Percentiles rank a stretch among this genome's conserved stretches.
phyloP scores from a whole-genome alignment of 371 early-diverging fungal species.

The Chytridiales sp. region DNA sequence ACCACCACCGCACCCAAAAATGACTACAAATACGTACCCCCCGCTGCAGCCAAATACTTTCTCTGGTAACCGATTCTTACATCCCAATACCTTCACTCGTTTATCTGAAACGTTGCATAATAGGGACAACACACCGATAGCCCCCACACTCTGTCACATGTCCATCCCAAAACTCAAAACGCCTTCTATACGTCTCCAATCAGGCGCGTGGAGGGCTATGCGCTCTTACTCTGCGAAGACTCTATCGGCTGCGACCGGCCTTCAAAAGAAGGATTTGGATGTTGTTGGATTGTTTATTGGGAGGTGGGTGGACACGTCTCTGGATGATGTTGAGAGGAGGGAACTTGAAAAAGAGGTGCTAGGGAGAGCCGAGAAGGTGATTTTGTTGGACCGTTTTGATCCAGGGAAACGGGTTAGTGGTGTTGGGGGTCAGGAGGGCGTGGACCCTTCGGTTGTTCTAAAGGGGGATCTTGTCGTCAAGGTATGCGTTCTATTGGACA shows the following conservation, averaged over 20 bases:
- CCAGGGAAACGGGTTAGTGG: slow-evolving; percentile 3
- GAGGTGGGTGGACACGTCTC: no score
- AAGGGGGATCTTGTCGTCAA: slow-evolving; percentile 9
- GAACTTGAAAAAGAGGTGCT: no score
- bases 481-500: background rate
- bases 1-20: no score
- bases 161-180: background rate
- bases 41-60: slow-evolving; percentile 21
- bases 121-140: slow-evolving; percentile 16
- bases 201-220: background rate
- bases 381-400: slow-evolving; percentile 21
- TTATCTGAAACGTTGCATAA: background rate
- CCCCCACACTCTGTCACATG: background rate
- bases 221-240: no score
- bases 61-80: slow-evolving; percentile 2
- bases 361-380: no score
- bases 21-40: slow-evolving; percentile 14
- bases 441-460: slow-evolving; percentile 3
- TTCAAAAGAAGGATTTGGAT: background rate
- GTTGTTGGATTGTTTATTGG: no score
- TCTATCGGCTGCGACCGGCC: background rate
- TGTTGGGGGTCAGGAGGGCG: no score
- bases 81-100: background rate
- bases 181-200: background rate
- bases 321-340: no score